Base-by-base conservation (phyloP, 495 filamentous ascomycete species). In the Staphylotrichum longicolle region DNA sequence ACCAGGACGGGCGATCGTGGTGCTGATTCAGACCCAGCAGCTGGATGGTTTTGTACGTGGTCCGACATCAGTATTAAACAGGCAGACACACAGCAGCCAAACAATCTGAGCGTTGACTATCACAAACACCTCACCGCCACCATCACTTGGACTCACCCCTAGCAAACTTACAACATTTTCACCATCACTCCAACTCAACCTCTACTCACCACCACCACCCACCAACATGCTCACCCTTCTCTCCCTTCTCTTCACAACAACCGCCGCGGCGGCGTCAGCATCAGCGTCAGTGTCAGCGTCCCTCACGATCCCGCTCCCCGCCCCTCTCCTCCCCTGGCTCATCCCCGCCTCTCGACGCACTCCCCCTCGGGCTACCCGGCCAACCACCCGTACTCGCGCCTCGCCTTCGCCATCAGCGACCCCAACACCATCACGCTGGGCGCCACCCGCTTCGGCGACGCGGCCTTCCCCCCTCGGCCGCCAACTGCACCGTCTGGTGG, bases 401-500 rank as follows among this genome's bases (percentile, higher is more conserved):
- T 53, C 3, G 0, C 1, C 34, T 53, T 56, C 15, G 5, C 20
- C 54, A 45, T 56, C 39, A 0, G 3, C 9, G 54, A 56, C 54
- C 54, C 54, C 12, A 56, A 56, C 54, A 56, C 39, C 20, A 42
- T 56, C 54, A 9, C 8, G 39, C 20, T 56, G 3, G 54, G 54
- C 40, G 4, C 12, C 2, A 53, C 50, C 5, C 34, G 2, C 50
- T 40, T 15, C 15, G 34, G 50, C 34, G 35, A 37, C 34, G 50
- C 34, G 6, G 35, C 2, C 34, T 53, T 53, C 35, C 5, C 14
- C 54, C 54, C 30, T 4, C 2, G 2, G 1, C 20, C 12, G 54
- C 40, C 40, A 56, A 56, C 54, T 56, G 54, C 54, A 44, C 8
- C 32, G 39, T 56, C 34, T 8, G 12, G 40, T 56, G 54, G 54